A percentile compares a stretch with the other conserved stretches of the same genome.
phyloP scores from a whole-genome alignment of 768 basidiomycete genomes.

The Scleroderma bovista region DNA sequence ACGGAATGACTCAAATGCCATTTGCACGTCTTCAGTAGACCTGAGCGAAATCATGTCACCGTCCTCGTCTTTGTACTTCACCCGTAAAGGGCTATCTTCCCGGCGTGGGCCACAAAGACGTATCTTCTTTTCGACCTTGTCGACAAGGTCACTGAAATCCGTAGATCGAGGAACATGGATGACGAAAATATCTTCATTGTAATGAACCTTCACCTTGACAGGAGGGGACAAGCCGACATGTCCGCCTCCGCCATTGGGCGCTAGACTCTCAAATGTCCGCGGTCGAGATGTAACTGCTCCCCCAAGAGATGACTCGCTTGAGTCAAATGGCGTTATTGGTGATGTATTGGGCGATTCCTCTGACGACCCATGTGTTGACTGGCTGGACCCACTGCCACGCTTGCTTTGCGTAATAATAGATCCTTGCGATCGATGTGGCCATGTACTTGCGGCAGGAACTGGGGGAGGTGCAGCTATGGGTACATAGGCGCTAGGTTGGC shows the following conservation, averaged over 20 bases:
- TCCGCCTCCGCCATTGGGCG: conserved; percentile 20
- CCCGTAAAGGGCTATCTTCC: conserved; percentile 74
- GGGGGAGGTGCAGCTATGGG: conserved; percentile 50
- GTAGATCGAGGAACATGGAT: conserved; percentile 81
- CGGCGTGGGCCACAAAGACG: conserved; percentile 80
- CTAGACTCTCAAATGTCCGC: conserved; percentile 45
- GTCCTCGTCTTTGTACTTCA: conserved; percentile 90
- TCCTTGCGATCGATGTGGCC: conserved; percentile 42
- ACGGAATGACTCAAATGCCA: conserved; percentile 84
- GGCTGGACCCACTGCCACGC: conserved; percentile 80
- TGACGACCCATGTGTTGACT: conserved; percentile 71
- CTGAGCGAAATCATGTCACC: conserved; percentile 85
- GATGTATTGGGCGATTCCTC: conserved; percentile 83
- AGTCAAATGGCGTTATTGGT: conserved; percentile 89
- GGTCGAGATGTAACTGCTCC: conserved; percentile 50
- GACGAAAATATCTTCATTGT: conserved; percentile 92
- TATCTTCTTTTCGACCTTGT: conserved; percentile 91
- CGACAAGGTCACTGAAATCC: conserved; percentile 78
- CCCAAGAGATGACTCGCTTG: conserved; percentile 74
- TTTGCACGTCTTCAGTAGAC: conserved; percentile 89
- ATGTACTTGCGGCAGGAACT: conserved; percentile 41
- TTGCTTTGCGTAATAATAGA: conserved; percentile 44
- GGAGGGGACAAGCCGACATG: conserved; percentile 33
- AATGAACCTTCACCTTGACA: conserved; percentile 92
- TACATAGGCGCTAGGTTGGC: conserved; percentile 69